phyloP scores from a whole-genome alignment of 1,284 basidiomycete species.

The Moesziomyces sp. region DNA sequence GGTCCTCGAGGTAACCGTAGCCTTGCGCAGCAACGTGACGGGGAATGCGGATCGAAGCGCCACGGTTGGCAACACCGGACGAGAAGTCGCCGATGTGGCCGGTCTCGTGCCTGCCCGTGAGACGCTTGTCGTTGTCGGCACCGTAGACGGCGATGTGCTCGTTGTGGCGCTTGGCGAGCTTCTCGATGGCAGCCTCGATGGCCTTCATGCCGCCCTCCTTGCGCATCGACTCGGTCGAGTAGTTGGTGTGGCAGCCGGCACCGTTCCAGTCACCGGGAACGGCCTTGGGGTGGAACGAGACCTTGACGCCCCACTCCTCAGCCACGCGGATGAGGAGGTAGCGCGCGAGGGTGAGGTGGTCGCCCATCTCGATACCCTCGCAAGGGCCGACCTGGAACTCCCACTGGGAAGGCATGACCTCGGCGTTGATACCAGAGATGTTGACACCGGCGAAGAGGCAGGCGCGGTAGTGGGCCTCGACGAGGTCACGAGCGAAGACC shows the following conservation, averaged over 20 bases:
- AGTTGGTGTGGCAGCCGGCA: slow-evolving; percentile 80
- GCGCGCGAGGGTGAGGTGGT: slow-evolving; percentile 72
- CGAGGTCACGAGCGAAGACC: slow-evolving; percentile 97
- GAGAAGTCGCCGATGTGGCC: slow-evolving; percentile 93
- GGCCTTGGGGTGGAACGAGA: slow-evolving; percentile 97
- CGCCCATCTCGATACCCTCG: slow-evolving; percentile 96
- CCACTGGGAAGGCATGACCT: slow-evolving; percentile 99
- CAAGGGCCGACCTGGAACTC: slow-evolving; percentile 99
- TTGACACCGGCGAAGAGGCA: slow-evolving; percentile 97
- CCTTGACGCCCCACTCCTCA: slow-evolving; percentile 98
- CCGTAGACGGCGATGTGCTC: slow-evolving; percentile 69
- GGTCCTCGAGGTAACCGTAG: slow-evolving; percentile 81
- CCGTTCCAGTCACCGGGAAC: slow-evolving; percentile 99
- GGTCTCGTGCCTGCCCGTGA: slow-evolving; percentile 76
- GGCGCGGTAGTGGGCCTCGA: slow-evolving; percentile 96
- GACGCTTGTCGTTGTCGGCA: slow-evolving; percentile 66
- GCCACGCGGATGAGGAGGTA: slow-evolving; percentile 71
- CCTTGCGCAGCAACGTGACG: slow-evolving; percentile 91
- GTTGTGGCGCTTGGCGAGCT: slow-evolving; percentile 69
- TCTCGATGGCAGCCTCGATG: slow-evolving; percentile 90
- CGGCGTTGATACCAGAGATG: slow-evolving; percentile 99
- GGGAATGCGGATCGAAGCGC: slow-evolving; percentile 78
- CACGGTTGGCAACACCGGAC: slow-evolving; percentile 96
- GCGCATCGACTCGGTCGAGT: slow-evolving; percentile 62
- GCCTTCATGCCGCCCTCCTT: slow-evolving; percentile 79